These are phyloP conservation scores for Clausena lansium DNA, from an alignment of 345 rosid genomes.

Conservation along the genomic window DNA sequence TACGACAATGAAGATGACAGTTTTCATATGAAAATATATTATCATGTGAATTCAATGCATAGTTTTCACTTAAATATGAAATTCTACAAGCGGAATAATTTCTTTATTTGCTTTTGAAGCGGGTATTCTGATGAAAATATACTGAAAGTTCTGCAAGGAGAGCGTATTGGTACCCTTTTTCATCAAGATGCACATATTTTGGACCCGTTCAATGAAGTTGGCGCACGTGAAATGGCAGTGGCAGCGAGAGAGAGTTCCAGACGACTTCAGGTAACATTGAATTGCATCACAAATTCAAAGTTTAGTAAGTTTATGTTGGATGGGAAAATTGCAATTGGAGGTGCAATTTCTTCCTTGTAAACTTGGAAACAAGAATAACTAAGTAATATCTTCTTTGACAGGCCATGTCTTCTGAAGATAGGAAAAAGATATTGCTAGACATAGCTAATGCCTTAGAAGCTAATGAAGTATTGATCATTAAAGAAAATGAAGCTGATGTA, in stretches of 20 bases:
- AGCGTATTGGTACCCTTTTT: constrained; percentile 85
- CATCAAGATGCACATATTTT: constrained; percentile 85
- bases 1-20: not conserved
- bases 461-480: constrained; percentile 56
- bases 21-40: not conserved
- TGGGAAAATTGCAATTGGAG: constrained; percentile 11
- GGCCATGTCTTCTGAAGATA: constrained; percentile 69
- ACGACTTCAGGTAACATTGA: constrained; percentile 68
- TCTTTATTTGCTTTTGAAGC: constrained; percentile 41
- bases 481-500: constrained; percentile 83
- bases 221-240: constrained; percentile 84
- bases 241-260: constrained; percentile 94
- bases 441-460: constrained; percentile 87
- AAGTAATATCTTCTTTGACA: constrained; percentile 29
- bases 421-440: constrained; percentile 70
- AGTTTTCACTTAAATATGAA: constrained; percentile 2
- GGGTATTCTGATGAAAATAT: constrained; percentile 78
- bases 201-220: constrained; percentile 51
- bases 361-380: constrained; percentile 8
- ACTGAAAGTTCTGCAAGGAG: constrained; percentile 81
- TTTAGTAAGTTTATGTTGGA: constrained; percentile 5
- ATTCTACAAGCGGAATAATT: not conserved
- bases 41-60: not conserved
- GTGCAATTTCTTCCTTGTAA: not conserved
- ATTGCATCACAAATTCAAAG: constrained; percentile 4